Evolutionary conservation across 1,284 basidiomycete species (phyloP).

Genomic region (Sporisorium reilianum): DNA sequence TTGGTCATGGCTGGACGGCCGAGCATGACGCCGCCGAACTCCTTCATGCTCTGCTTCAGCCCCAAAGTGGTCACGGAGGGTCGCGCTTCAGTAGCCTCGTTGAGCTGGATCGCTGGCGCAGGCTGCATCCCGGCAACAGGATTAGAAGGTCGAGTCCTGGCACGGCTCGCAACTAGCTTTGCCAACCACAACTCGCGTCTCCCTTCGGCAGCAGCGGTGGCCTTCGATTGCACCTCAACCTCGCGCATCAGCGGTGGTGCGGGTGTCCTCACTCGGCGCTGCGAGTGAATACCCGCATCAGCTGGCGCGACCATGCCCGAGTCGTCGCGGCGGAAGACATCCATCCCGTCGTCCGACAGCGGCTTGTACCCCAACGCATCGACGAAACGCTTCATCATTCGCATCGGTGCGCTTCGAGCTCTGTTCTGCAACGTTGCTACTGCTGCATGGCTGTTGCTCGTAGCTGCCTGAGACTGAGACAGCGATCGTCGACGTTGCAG

Average conservation of each 20-base stretch:
- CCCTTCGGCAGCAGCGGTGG: constrained; percentile 35
- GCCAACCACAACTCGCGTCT: constrained; percentile 36
- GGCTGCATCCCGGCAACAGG: not conserved
- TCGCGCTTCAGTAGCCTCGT: constrained; percentile 13
- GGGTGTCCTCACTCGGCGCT: constrained; percentile 8
- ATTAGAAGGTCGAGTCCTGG: not conserved
- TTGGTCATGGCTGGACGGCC: constrained; percentile 7
- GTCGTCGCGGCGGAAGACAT: constrained; percentile 8
- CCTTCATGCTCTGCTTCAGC: constrained; percentile 16
- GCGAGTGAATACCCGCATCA: not conserved
- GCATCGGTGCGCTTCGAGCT: constrained; percentile 6
- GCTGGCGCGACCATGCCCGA: not conserved
- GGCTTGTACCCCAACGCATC: constrained; percentile 31
- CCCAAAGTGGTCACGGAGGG: not conserved
- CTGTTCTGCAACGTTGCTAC: not conserved
- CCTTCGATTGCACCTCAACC: constrained; percentile 15
- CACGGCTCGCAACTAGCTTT: constrained; percentile 28
- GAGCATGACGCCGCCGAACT: constrained; percentile 23
- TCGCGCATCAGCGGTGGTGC: constrained; percentile 24
- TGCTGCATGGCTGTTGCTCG: not conserved
- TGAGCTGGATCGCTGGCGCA: not conserved
- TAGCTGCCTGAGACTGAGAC: constrained; percentile 14
- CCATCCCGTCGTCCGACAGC: constrained; percentile 21
- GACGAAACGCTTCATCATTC: constrained; percentile 9
- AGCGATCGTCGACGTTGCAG: constrained; percentile 15